Base-by-base conservation (phyloP, 2,329 filamentous ascomycete genomes). In the Pestalotiopsis sp. region DNA sequence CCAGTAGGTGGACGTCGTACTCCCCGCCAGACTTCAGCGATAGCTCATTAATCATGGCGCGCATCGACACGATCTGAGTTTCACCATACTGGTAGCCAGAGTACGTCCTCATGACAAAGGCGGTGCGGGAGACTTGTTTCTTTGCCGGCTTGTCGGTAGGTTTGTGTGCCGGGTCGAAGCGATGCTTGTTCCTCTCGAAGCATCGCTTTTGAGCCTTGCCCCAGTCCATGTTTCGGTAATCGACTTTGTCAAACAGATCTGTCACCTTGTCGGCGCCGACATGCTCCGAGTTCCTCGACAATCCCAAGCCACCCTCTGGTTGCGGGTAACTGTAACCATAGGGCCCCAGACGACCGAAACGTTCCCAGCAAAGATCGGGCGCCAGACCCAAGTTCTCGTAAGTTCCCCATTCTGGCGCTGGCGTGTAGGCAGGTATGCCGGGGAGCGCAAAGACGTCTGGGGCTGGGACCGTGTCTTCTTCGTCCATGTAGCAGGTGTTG, bases 351-450 rank as follows among this genome's bases (percentile, higher is more conserved):
- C 91, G 85, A 14, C 91, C 91, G 75, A 90, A 92, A 1, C 91
- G 85, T 74, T 93, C 91, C 75, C 91, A 93, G 77, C 91, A 93
- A n/a, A 91, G 82, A 72, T 91, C 86, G 67, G 90, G 83, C 23
- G 86, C 81, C 63, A 92, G 79, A 0, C 87, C 89, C 9, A 93
- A 77, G 70, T 89, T 76, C 20, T 88, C 83, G 73, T 92, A 89
- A 2, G 89, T 90, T 2, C 91, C 91, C 80, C 91, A 88, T 17
- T 87, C 84, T 13, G 90, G 86, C 40, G 91, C 88, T 1, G 91
- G 87, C 78, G 91, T 90, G 1, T 89, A 90, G 65, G 85, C 81
- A 1, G 89, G 88, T 4, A 92, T 82, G 40, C 90, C 91, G 2
- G 85, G 84, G 73, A 88, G 89, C 4, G 83, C 85, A 71, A 85